Base-by-base conservation (phyloP, 495 filamentous ascomycete species). In the Pseudomonodictys pantanalensis region DNA sequence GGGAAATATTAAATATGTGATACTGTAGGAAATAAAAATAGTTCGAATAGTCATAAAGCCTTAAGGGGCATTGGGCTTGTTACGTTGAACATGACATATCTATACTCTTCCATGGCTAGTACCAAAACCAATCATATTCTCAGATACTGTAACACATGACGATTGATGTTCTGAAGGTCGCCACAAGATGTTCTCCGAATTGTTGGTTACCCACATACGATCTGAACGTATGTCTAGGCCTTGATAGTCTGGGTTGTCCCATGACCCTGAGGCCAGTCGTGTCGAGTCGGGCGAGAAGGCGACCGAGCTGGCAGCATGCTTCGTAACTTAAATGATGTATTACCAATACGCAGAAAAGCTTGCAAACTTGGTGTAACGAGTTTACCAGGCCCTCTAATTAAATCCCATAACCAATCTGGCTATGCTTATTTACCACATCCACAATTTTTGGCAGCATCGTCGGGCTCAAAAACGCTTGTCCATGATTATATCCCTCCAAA, bases 121-220 rank as follows among this genome's bases (percentile, higher is more conserved):
- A 32, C 47, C 47, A 32, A 51, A 39, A 51, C 47, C 47, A 17
- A 51, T 32, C 18, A 17, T 51, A 25, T 51, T 51, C 47, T 25
- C 18, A 32, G 47, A 51, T 32, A 51, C 47, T 26, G 26, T 26
- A 26, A 48, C 44, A 48, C 52, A 49, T 56, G 38, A 56, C 52
- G 52, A 30, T 25, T 38, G 52, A 56, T 56, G 50, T 30, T 56
- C 52, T 56, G 52, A 56, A 12, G 52, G 52, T 56, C 52, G 42
- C 52, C 52, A 56, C 30, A 56, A 3, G 15, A 56, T 17, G 52
- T 56, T 56, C 38, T 56, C 39, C 7, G 52, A 56, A 56, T 56
- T 23, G 30, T 56, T 52, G 20, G 52, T 48, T 47, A 56, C 50
- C 52, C 52, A 56, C 42, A 47, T 30, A 24, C 38, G 12, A 56